phyloP scores from a whole-genome alignment of 148 eudicot species.

The Selenicereus undatus region DNA sequence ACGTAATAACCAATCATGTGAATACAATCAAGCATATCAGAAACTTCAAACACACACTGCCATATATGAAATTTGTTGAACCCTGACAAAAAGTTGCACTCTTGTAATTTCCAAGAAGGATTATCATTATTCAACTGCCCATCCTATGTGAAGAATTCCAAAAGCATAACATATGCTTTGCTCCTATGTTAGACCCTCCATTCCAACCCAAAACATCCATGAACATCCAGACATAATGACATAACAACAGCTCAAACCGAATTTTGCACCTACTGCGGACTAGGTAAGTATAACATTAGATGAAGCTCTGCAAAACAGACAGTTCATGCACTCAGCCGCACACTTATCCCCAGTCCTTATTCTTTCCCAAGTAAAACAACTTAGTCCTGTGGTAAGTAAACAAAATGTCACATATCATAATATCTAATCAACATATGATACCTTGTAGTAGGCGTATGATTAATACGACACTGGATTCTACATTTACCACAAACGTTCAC shows the following conservation, averaged over 20 bases:
- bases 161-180: neutral
- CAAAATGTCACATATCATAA: neutral
- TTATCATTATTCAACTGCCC: neutral
- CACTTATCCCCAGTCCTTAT: slow-evolving; percentile 1
- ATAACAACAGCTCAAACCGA: no score
- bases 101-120: neutral
- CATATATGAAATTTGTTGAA: neutral
- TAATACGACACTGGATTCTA: neutral
- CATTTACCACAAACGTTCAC: neutral
- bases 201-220: neutral
- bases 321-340: neutral
- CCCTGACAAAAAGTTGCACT: neutral
- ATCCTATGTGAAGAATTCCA: neutral
- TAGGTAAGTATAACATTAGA: neutral
- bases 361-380: neutral
- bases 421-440: neutral
- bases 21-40: neutral
- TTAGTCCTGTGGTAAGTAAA: neutral
- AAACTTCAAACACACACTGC: neutral
- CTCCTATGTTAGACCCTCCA: neutral
- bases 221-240: neutral
- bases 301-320: neutral
- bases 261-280: neutral
- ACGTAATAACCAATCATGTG: neutral
- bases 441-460: neutral